phyloP scores from a whole-genome alignment of 805 yeast species.

The Starmerella apicola region DNA sequence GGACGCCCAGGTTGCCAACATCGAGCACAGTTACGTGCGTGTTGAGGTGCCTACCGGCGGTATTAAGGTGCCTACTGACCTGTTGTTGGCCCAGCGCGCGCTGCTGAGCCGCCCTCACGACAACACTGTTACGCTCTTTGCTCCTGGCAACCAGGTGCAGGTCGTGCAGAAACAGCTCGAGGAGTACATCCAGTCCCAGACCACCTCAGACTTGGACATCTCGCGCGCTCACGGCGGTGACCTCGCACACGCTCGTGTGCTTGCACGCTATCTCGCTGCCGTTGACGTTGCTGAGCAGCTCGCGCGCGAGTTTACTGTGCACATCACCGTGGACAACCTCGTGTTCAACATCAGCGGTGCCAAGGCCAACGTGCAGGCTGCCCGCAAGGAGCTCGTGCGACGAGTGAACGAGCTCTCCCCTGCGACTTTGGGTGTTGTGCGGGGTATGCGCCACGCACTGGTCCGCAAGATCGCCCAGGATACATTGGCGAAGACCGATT shows the following conservation, averaged over 20 bases:
- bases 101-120: neutral
- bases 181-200: constrained; percentile 43
- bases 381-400: constrained; percentile 63
- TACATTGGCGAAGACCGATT: constrained; percentile 17
- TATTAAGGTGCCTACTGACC: neutral
- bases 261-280: constrained; percentile 49
- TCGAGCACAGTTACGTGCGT: constrained; percentile 2
- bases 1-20: constrained; percentile 2
- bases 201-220: constrained; percentile 62
- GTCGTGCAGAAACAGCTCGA: constrained; percentile 55
- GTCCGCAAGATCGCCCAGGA: constrained; percentile 32
- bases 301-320: constrained; percentile 33
- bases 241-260: constrained; percentile 57
- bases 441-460: constrained; percentile 37
- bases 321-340: constrained; percentile 34
- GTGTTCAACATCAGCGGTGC: constrained; percentile 51
- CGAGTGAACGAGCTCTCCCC: constrained; percentile 67
- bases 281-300: constrained; percentile 28
- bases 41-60: neutral
- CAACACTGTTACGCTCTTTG: constrained; percentile 53
- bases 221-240: constrained; percentile 82
- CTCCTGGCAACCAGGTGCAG: constrained; percentile 38
- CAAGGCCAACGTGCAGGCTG: constrained; percentile 40
- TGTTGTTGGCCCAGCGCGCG: neutral
- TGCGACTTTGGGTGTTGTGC: constrained; percentile 45